These are phyloP conservation scores for Mycena floridula DNA, from an alignment of 768 basidiomycete genomes.

Conservation along the genomic window DNA sequence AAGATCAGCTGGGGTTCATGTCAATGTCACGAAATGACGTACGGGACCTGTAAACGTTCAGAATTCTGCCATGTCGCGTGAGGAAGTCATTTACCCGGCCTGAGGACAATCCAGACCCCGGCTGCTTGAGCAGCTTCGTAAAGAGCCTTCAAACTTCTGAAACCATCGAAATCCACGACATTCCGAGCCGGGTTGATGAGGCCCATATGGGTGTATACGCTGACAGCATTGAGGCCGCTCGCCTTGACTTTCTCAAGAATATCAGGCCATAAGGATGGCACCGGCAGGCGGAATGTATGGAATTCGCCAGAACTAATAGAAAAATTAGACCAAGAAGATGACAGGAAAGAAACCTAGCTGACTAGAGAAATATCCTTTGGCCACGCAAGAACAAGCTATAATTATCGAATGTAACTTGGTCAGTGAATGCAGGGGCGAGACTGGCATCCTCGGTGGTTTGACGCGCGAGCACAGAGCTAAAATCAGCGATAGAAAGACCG, in stretches of 20 bases:
- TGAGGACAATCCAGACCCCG: conserved; percentile 74
- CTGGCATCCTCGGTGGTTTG: neutral
- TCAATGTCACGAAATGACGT: neutral
- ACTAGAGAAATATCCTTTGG: conserved; percentile 71
- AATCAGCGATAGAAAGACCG: neutral
- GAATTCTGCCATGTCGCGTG: neutral
- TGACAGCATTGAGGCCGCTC: conserved; percentile 71
- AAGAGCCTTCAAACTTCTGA: conserved; percentile 62
- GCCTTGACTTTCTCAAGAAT: conserved; percentile 79
- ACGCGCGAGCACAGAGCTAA: neutral
- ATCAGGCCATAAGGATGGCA: conserved; percentile 76
- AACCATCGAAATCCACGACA: conserved; percentile 67
- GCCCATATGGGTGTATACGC: conserved; percentile 79
- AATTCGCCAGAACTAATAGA: conserved; percentile 73
- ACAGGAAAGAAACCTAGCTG: conserved; percentile 24
- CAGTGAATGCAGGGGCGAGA: conserved; percentile 19
- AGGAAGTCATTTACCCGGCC: conserved; percentile 51
- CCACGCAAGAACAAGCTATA: conserved; percentile 66
- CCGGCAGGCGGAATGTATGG: conserved; percentile 76
- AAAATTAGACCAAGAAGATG: neutral
- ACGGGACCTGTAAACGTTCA: neutral
- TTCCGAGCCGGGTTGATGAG: conserved; percentile 69
- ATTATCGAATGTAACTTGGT: conserved; percentile 48
- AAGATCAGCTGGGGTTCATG: too few relatives aligned
- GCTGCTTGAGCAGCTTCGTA: conserved; percentile 69